Percentiles rank a stretch among this genome's conserved stretches.
Conservation (phyloP, 441 rosid species). For the Erysimum cheiri region DNA sequence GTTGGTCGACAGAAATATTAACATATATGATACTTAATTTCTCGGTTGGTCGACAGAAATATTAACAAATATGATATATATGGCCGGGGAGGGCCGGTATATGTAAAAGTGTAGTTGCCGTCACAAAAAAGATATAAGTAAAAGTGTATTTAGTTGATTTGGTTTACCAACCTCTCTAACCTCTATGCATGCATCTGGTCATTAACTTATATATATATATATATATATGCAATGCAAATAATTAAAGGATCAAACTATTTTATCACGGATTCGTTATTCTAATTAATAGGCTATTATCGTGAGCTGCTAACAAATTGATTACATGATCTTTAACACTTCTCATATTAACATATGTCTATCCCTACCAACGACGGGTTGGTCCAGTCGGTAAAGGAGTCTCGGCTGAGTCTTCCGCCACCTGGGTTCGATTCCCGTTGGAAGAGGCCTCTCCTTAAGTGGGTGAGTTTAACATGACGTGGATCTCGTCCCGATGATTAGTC, state of each 20-base stretch:
- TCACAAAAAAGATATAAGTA: not conserved
- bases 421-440: no score
- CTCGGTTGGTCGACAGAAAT: conserved; percentile 23
- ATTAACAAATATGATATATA: not conserved
- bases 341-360: no score
- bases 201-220: no score
- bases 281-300: not conserved
- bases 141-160: conserved; percentile 37
- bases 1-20: conserved; percentile 22
- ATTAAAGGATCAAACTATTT: conserved; percentile 1
- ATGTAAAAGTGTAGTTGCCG: not conserved
- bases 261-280: not conserved
- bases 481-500: no score
- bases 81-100: not conserved
- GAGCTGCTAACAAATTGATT: not conserved
- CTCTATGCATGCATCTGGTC: conserved; percentile 40
- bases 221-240: no score
- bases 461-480: no score
- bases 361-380: no score
- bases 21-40: not conserved
- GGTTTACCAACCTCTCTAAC: conserved; percentile 42
- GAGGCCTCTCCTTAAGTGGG: no score
- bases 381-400: no score
- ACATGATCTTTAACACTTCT: not conserved
- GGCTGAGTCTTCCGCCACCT: no score